phyloP scores from a whole-genome alignment of 225 moss, liverwort and hornwort genomes.

The Thuidium tamariscinum region DNA sequence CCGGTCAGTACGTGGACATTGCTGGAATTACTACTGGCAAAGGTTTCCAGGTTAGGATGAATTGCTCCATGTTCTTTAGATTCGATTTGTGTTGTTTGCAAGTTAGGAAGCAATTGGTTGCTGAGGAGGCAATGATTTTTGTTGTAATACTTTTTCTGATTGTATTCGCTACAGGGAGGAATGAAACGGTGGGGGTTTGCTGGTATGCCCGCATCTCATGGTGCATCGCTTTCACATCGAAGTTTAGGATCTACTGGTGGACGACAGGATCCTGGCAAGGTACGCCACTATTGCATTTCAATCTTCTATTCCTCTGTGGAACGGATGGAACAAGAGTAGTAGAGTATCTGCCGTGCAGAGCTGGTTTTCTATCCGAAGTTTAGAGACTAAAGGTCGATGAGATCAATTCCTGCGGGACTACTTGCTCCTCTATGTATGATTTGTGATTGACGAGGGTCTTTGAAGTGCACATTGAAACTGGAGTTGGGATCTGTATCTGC shows the following conservation, averaged over 20 bases:
- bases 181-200: conserved; percentile 99
- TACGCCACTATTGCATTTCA: background rate
- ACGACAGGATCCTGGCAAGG: conserved; percentile 98
- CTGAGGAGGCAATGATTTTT: background rate
- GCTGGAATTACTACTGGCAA: conserved; percentile 94
- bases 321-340: background rate
- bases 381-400: background rate
- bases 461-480: background rate
- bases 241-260: conserved; percentile 98
- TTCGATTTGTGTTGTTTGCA: background rate
- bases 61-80: background rate
- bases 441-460: background rate
- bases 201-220: conserved; percentile 99
- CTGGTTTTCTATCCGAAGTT: background rate
- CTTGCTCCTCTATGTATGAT: background rate
- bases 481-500: background rate
- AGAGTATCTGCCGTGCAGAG: background rate
- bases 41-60: conserved; percentile 71
- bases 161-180: conserved; percentile 52
- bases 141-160: background rate
- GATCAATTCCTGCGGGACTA: background rate
- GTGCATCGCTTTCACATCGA: conserved; percentile 96
- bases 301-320: background rate
- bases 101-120: background rate
- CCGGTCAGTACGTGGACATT: conserved; percentile 90